Base-by-base conservation (phyloP, 805 yeast species). In the Zygosaccharomyces pseudorouxii region DNA sequence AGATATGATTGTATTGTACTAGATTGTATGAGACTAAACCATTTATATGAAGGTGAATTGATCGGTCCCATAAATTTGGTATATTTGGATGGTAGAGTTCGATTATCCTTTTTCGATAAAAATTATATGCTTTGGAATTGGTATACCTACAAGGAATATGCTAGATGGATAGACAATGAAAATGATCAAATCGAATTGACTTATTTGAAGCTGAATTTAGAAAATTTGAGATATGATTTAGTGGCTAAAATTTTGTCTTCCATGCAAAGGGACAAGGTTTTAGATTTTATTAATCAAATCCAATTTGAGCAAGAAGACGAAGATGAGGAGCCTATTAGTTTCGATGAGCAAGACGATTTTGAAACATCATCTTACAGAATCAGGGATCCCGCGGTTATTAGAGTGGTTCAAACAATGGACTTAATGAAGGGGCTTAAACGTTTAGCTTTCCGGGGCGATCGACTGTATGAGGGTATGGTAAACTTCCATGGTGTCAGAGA, bases 401-500 rank as follows among this genome's bases (percentile, higher is more conserved):
- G 39, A 8, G 44, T 56, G 25, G 48, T 59, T 5, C 47, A 51
- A 22, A 39, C 46, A 27, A 44, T 63, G 41, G 62, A 60, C 6
- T 12, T 42, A 8, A 55, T 65, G 62, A 59, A 55, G 29, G 52
- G 53, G 44, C 39, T 65, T 38, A 22, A 25, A 11, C 53, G 44
- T 20, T 29, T 65, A 5, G 30, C 45, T 5, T 57, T 57, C 5
- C 46, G 57, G 30, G 60, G 63, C 5, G 56, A 53, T 20, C 31
- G 22, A 3, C 29, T 64, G 18, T 63, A 55, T 45, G 64, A 58
- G 31, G 40, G 55, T 6, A 18, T 63, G 35, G 54, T 63, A 3
- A 65, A 65, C 47, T 51, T 56, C 10, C 67, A 63, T 38, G 69
- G 70, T 9, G 50, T 56, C 4, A 53, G 66, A 35, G 65, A 62